phyloP scores from a whole-genome alignment of 345 rosid genomes.

The Populus deltoides region DNA sequence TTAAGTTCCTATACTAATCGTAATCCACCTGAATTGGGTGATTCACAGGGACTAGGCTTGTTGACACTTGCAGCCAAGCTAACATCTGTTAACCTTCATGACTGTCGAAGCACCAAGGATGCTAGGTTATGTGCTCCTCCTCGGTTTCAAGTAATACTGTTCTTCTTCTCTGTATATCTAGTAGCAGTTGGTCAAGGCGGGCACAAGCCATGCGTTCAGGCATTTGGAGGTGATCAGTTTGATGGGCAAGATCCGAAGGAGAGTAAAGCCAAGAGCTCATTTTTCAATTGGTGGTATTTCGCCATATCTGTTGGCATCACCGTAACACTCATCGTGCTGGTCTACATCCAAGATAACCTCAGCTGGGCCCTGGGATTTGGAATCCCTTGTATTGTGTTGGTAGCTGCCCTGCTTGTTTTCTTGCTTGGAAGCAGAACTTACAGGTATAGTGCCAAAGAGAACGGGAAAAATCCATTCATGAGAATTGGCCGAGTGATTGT shows the following conservation, averaged over 20 bases:
- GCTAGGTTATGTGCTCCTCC: neutral
- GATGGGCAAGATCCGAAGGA: neutral
- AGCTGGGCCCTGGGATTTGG: conserved; percentile 31
- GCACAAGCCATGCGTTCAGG: conserved; percentile 9
- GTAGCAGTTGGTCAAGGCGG: conserved; percentile 9
- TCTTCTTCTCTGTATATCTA: conserved; percentile 8
- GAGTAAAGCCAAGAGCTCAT: neutral
- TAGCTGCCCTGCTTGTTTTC: conserved; percentile 7
- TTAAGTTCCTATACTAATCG: neutral
- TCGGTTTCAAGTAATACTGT: neutral
- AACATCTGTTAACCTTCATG: neutral
- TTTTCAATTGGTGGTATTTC: conserved; percentile 10
- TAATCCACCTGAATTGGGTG: neutral
- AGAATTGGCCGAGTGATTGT: conserved; percentile 1
- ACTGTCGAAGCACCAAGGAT: neutral
- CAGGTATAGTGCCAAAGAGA: neutral
- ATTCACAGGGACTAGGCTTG: conserved; percentile 7
- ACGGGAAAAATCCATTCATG: neutral
- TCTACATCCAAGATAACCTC: conserved; percentile 28
- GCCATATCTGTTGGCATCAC: neutral
- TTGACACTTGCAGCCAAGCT: conserved; percentile 9
- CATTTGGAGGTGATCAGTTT: conserved; percentile 15
- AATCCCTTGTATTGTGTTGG: conserved; percentile 27
- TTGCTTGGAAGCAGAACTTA: conserved; percentile 7
- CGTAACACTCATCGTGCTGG: neutral